Conservation (phyloP, 306 rosid species). For the Fagus sylvatica region DNA sequence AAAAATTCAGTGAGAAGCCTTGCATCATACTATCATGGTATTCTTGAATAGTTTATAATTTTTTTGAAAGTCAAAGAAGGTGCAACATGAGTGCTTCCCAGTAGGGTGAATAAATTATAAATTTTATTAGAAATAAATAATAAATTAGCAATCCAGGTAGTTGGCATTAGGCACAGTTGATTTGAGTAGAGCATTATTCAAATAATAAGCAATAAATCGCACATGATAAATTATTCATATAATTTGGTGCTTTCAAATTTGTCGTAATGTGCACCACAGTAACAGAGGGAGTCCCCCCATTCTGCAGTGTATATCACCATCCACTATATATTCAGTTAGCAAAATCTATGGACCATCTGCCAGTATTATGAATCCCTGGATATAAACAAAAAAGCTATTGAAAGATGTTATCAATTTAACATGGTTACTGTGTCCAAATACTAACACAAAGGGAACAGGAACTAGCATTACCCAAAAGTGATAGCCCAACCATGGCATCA, state of each 20-base stretch:
- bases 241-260: not conserved
- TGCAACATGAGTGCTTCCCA: not conserved
- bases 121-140: not conserved
- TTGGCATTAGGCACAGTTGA: not conserved
- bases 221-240: not conserved
- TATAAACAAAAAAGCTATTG: not conserved
- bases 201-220: not conserved
- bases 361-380: not conserved
- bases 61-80: not conserved
- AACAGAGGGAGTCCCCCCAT: not conserved
- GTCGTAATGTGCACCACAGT: not conserved
- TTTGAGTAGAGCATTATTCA: not conserved
- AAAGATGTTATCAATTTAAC: not conserved
- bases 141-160: not conserved
- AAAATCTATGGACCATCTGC: not conserved
- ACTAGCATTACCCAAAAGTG: constrained; percentile 89
- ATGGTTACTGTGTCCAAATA: constrained; percentile 7
- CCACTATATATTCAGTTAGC: not conserved
- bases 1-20: not conserved
- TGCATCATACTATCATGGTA: not conserved
- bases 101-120: not conserved
- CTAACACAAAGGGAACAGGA: constrained; percentile 21
- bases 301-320: not conserved
- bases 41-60: not conserved
- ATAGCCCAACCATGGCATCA: constrained; percentile 99